Conservation (phyloP, 2,329 filamentous ascomycete genomes). For the Coniochaeta hoffmannii region DNA sequence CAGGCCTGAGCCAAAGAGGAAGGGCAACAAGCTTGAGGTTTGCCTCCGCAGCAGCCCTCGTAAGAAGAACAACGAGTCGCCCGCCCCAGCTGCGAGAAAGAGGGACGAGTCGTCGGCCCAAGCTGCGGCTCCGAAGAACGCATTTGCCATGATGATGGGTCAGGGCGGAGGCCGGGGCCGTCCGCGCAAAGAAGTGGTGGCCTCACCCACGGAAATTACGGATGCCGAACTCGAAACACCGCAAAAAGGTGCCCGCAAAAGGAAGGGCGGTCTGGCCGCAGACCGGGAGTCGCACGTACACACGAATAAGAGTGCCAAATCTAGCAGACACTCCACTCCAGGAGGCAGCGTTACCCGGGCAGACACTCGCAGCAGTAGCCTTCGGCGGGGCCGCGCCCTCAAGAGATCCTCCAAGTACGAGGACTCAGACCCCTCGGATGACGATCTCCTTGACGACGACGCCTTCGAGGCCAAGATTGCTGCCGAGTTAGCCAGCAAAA, state of each 20-base stretch:
- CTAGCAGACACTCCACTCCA: constrained; percentile 70
- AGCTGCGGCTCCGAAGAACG: constrained; percentile 28
- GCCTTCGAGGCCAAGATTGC: constrained; percentile 77
- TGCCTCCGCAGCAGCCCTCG: constrained; percentile 29
- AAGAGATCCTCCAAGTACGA: constrained; percentile 41
- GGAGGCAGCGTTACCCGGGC: constrained; percentile 32
- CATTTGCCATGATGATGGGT: constrained; percentile 48
- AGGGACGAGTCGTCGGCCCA: constrained; percentile 7
- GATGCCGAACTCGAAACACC: constrained; percentile 21
- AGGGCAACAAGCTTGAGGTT: constrained; percentile 18
- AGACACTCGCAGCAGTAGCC: constrained; percentile 52
- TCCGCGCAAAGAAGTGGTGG: constrained; percentile 9
- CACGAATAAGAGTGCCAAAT: constrained; percentile 76
- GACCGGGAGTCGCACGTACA: constrained; percentile 21
- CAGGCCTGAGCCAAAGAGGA: constrained; percentile 10
- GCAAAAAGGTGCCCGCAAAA: constrained; percentile 19
- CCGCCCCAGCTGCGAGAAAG: constrained; percentile 12
- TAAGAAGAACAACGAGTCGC: constrained; percentile 12
- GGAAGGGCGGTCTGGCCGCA: constrained; percentile 25
- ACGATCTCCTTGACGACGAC: constrained; percentile 65
- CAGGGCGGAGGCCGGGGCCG: constrained; percentile 4
- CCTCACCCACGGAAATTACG: constrained; percentile 16
- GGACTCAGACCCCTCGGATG: constrained; percentile 51
- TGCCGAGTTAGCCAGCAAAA: constrained; percentile 61
- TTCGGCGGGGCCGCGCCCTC: constrained; percentile 38